phyloP scores from a whole-genome alignment of 352 stramenopile genomes.

The Globisporangium viniferum region DNA sequence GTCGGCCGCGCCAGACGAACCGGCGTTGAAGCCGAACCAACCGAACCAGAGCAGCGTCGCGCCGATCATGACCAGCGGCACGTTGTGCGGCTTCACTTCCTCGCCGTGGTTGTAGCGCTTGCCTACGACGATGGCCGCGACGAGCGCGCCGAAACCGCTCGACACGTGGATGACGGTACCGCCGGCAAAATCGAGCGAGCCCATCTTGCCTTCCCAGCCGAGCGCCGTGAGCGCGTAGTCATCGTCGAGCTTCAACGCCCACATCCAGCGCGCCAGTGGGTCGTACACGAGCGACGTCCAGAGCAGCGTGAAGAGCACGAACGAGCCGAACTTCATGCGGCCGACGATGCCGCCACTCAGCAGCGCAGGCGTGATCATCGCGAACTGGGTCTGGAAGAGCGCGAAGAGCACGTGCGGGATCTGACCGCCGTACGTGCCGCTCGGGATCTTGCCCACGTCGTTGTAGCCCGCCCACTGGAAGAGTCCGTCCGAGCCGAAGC shows the following conservation, averaged over 20 bases:
- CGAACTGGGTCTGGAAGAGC: slow-evolving; percentile 84
- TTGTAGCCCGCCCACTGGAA: slow-evolving; percentile 61
- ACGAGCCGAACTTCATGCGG: slow-evolving; percentile 76
- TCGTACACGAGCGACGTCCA: slow-evolving; percentile 86
- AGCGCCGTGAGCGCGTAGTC: slow-evolving; percentile 37
- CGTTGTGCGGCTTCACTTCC: slow-evolving; percentile 76
- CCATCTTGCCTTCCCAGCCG: slow-evolving; percentile 73
- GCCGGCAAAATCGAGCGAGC: slow-evolving; percentile 76
- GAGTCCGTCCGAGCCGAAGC: slow-evolving; percentile 54
- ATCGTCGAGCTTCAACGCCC: slow-evolving; percentile 62
- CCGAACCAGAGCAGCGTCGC: slow-evolving; percentile 76
- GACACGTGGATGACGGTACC: slow-evolving; percentile 85
- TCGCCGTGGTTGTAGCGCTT: slow-evolving; percentile 73
- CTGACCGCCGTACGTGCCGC: slow-evolving; percentile 47
- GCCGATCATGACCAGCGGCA: slow-evolving; percentile 83
- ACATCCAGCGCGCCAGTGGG: slow-evolving; percentile 83
- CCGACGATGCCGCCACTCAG: slow-evolving; percentile 80
- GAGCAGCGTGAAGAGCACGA: slow-evolving; percentile 75
- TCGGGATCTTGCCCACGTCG: slow-evolving; percentile 39
- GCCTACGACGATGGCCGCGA: slow-evolving; percentile 65
- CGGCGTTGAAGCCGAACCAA: slow-evolving; percentile 87
- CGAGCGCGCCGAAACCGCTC: slow-evolving; percentile 72
- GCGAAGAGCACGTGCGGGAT: slow-evolving; percentile 75
- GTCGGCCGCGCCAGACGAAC: slow-evolving; percentile 56
- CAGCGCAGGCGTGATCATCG: slow-evolving; percentile 73